Evolutionary conservation across 495 filamentous ascomycete genomes (phyloP), one percentile per base, ranked within the genome.

Genomic region (Xanthoparmelia taractica): DNA sequence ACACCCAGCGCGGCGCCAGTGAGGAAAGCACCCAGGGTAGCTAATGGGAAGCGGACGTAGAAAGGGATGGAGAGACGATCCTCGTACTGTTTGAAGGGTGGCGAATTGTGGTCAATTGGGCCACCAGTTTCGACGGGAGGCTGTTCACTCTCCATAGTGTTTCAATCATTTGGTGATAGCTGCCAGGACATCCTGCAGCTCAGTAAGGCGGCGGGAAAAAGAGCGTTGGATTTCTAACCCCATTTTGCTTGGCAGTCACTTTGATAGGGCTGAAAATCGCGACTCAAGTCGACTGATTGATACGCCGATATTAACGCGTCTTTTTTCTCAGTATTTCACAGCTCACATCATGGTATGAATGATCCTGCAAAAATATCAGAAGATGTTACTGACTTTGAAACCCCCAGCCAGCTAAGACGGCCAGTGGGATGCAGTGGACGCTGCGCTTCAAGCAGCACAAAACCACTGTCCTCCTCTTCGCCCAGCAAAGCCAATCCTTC

Each of bases 401-500:
- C 12, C 20, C 61, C 59, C 65, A 48, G 66, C 65, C 58, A 68
- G 59, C 58, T 65, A 63, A 67, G 77, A 64, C 71, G 76, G 59
- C 65, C 3, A 55, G 57, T 34, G 57, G 41, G 17, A 45, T 72
- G 23, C 77, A 83, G 36, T 77, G 83, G 74, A 91, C 89, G 15
- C 72, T 96, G 43, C 82, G 87, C 33, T 84, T 96, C 73, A 96
- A 96, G 68, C 79, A 88, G 74, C 84, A 88, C 73, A 87, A 84
- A 63, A 86, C 84, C 61, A 96, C 89, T 33, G 77, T 96, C 68
- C 80, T 92, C 68, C 78, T 96, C 36, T 84, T 89, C 66, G 79
- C 86, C 36, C 79, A 83, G 43, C 77, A 85, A 4, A 76, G 82
- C 50, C 79, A 85, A 65, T 70, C 84, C 34, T 84, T 96, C 68